Evolutionary conservation across 352 stramenopile species (phyloP).

Genomic region (Globisporangium mamillatum): DNA sequence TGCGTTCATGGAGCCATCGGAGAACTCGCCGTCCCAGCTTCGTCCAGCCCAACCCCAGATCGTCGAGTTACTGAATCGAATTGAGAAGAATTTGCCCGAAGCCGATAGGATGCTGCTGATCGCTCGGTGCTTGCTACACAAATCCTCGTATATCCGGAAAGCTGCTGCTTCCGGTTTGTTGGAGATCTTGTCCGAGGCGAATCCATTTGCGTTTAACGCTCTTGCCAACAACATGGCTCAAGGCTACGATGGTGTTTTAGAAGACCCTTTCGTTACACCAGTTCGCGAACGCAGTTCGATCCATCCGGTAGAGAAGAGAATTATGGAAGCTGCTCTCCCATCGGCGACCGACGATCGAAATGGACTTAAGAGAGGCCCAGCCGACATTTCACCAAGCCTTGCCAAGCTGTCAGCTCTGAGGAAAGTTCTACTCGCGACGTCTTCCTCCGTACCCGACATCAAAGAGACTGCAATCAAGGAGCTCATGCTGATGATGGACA

Average conservation of each 20-base stretch:
- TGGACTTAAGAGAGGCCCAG: background rate
- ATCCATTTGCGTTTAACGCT: slow-evolving; percentile 5
- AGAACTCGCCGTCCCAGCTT: slow-evolving; percentile 19
- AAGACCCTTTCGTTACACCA: slow-evolving; percentile 18
- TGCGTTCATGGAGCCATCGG: slow-evolving; percentile 41
- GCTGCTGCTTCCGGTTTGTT: slow-evolving; percentile 41
- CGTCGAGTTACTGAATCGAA: slow-evolving; percentile 37
- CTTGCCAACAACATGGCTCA: slow-evolving; percentile 13
- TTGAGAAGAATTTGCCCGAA: slow-evolving; percentile 27
- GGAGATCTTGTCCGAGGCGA: slow-evolving; percentile 24
- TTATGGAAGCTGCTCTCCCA: slow-evolving; percentile 10
- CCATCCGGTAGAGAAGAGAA: slow-evolving; percentile 5
- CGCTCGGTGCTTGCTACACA: slow-evolving; percentile 47
- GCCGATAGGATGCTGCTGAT: slow-evolving; percentile 30
- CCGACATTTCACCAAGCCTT: slow-evolving; percentile 20
- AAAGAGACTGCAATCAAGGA: slow-evolving; percentile 23
- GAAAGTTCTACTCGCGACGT: slow-evolving; percentile 6
- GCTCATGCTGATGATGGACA: slow-evolving; percentile 25
- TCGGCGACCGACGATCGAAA: background rate
- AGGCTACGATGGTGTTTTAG: slow-evolving; percentile 1
- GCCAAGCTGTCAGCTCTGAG: slow-evolving; percentile 13
- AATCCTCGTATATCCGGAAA: slow-evolving; percentile 45
- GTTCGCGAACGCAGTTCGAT: background rate
- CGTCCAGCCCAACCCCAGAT: slow-evolving; percentile 33
- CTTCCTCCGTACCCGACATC: slow-evolving; percentile 11